These are phyloP conservation scores for Sarocladiaceae sp. DNA, from an alignment of 2,329 filamentous ascomycete genomes.

Conservation along the genomic window DNA sequence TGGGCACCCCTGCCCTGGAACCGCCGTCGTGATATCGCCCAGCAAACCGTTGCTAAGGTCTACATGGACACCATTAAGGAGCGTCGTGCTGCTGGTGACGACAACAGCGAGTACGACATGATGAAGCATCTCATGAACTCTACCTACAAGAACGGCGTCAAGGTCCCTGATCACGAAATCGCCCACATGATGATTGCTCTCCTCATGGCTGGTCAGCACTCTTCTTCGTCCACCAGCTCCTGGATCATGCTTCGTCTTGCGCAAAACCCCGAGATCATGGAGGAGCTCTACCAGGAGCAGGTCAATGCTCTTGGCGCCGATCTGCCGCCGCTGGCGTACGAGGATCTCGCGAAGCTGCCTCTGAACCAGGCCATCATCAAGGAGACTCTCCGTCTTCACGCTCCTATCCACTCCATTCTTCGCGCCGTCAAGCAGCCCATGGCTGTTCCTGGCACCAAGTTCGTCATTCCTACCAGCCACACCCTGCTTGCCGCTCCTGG, in stretches of 20 bases:
- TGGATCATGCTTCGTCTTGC: slow-evolving; percentile 85
- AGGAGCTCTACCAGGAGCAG: slow-evolving; percentile 83
- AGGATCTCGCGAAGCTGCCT: slow-evolving; percentile 72
- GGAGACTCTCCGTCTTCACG: slow-evolving; percentile 86
- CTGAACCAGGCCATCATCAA: slow-evolving; percentile 83
- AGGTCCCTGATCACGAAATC: slow-evolving; percentile 77
- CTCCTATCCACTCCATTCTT: slow-evolving; percentile 93
- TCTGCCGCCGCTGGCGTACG: slow-evolving; percentile 70
- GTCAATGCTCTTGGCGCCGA: slow-evolving; percentile 66
- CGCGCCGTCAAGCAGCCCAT: slow-evolving; percentile 88
- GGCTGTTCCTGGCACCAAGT: slow-evolving; percentile 76
- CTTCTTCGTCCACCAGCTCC: slow-evolving; percentile 75
- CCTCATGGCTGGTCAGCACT: slow-evolving; percentile 89
- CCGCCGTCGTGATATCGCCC: slow-evolving; percentile 72
- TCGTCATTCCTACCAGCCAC: slow-evolving; percentile 75
- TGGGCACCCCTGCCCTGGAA: slow-evolving; percentile 91
- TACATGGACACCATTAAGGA: slow-evolving; percentile 80
- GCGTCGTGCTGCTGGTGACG: slow-evolving; percentile 51
- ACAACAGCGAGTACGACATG: slow-evolving; percentile 64
- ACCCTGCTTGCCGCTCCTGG: slow-evolving; percentile 81
- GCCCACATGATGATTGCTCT: slow-evolving; percentile 94
- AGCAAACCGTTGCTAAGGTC: slow-evolving; percentile 73
- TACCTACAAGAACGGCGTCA: slow-evolving; percentile 75
- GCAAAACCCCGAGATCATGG: slow-evolving; percentile 69
- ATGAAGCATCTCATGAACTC: slow-evolving; percentile 88